Evolutionary conservation across 139 green algal species (phyloP), one percentile per base, ranked within the genome.

Genomic region (Chlamydomonas sphaeroides): DNA sequence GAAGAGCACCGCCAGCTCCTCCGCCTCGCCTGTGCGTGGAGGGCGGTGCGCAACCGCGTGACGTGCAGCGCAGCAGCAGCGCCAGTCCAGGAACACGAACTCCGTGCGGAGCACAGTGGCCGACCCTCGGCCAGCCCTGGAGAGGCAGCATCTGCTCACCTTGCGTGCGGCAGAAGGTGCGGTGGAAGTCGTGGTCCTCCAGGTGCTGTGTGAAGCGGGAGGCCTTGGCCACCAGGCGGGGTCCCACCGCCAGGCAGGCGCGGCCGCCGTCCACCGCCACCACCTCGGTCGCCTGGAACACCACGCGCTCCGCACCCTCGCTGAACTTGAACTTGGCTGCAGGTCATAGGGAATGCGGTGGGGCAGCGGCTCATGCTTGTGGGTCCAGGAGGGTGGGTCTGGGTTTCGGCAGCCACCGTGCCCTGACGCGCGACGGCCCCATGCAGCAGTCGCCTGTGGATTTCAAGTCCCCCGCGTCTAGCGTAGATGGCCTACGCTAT

Each of bases 211-310:
- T 17, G 61, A 70, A 78, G 33, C 78, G 84, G 10, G 76, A 66
- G 45, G 78, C 18, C 66, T 90, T 90, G 38, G 86, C 86, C 80
- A 90, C 86, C 77, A 90, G 68, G 7, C 70, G 38, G 14, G 76
- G 68, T 1, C 86, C 82, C 15, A 86, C 65, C 10, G 57, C 57
- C 30, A 61, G n/a, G n/a, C n/a, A n/a, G 45, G 65, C 78, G 28
- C 5, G 18, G 36, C 56, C 53, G 28, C 65, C 65, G 48, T 90
- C 81, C 30, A 67, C 36, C 0, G 39, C 59, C 65, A 89, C 69
- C 33, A 88, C 67, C 76, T 90, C 83, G 1, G 32, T 84, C 71
- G 76, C 86, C 51, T 84, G 70, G 57, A 68, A 90, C 65, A 88
- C 81, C 17, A 81, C 72, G 20, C 83, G 82, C 39, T 90, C 86